Base-by-base conservation (phyloP, 352 stramenopile genomes). In the Globisporangium solare region DNA sequence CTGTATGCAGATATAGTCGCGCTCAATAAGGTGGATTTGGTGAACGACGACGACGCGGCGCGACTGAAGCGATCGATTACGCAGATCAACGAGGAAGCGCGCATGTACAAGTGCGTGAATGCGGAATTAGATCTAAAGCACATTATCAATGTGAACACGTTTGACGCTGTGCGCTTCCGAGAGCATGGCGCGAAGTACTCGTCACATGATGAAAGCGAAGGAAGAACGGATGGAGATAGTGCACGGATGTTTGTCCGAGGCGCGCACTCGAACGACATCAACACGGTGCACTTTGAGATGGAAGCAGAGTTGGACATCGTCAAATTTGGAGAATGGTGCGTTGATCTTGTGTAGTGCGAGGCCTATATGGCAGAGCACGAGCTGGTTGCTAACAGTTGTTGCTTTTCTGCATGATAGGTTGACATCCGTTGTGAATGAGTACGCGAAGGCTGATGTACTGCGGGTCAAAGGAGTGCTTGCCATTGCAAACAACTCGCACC, bases 21-120 rank as follows among this genome's bases (percentile, higher is more conserved):
- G 46, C 51, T 92, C 37, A 92, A 92, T 67, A 92, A 92, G 57
- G 66, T 83, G 40, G 82, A 92, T 60, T 32, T 83, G 43, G 77
- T 85, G 4, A 65, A 67, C 10, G 31, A 47, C 6, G 50, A 66
- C 6, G 67, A 79, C 41, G 58, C 77, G 3, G 24, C 56, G 48
- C 60, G 71, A 32, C 61, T 86, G 22, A 53, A 75, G 48, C 47
- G 46, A 13, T 66, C 61, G 6, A 54, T 88, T 37, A n/a, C 41
- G 1, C 47, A 2, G 12, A 80, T 87, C 40, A 83, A 88, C 42
- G 67, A 87, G 32, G 79, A 83, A 47, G 71, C 68, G 0, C 63
- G 50, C 13, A 49, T 76, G n/a, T 66, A 71, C 56, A 51, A 67
- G 55, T 85, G 76, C 49, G 62, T 77, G 35, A 70, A 89, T 22